Evolutionary conservation across 805 yeast genomes (phyloP), one percentile per base, ranked within the genome.

Genomic region (Saccharomycopsis fermentans): DNA sequence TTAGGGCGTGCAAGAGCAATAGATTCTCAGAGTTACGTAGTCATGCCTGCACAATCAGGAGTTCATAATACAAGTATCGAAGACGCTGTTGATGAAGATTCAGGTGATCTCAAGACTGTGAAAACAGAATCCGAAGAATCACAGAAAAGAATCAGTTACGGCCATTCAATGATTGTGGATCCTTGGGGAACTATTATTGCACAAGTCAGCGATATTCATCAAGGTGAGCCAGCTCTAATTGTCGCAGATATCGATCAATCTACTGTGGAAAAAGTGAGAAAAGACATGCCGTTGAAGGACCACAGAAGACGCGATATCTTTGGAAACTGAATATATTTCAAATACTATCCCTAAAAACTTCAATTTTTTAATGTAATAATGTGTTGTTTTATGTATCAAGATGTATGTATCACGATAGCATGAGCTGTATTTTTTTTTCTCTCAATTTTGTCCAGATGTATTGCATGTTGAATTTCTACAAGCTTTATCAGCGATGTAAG

Each of bases 31-130:
- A 76, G 86, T 60, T 94, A 79, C 69, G 96, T 91, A 5, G 74
- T 92, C 3, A 81, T 90, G 86, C 91, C 97, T 1, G 96, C 94
- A 0, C 96, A 90, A 67, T 81, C 83, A 58, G 97, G 97, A 1
- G 70, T 72, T 47, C 97, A 90, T 68, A 82, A 83, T 59, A 76
- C 81, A 0, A 66, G 68, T 36, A 74, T 77, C 0, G 80, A 74
- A 24, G 62, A 57, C 39, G 63, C 36, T 12, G 40, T 55, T 6
- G 67, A 62, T 34, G 71, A 67, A 1, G 62, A 16, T 17, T 27
- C 29, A 40, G 50, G 50, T 9, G 50, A 43, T 24, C 24, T 43
- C 5, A 52, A 57, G 8, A 60, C 1, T 54, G 9, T 48, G 3
- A 52, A 34, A 24, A 32, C 37, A 5, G 43, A 29, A n/a, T 2